Evolutionary conservation across 2,329 filamentous ascomycete genomes (phyloP).

Genomic region (Penicillium freii): DNA sequence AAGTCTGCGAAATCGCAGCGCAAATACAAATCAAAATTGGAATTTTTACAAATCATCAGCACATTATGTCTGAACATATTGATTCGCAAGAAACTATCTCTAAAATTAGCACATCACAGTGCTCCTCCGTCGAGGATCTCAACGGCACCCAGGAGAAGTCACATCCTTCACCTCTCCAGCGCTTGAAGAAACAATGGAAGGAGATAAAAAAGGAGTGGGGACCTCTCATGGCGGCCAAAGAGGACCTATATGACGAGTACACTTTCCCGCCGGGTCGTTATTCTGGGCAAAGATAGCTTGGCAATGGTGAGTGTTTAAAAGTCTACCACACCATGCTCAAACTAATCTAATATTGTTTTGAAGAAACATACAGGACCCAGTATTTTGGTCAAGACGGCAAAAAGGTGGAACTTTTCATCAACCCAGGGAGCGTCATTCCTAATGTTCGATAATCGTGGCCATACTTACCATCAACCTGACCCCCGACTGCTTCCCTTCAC

Average conservation of each 20-base stretch:
- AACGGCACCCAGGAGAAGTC: not conserved
- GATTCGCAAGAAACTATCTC: not conserved
- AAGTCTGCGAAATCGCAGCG: not conserved
- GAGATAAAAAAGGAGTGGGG: slow-evolving; percentile 16
- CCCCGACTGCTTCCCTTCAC: not conserved
- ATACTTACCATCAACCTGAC: not conserved
- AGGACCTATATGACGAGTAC: slow-evolving; percentile 21
- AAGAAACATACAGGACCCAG: not conserved
- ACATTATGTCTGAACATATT: not conserved
- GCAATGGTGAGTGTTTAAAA: not conserved
- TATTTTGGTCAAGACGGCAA: not conserved
- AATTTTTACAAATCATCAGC: not conserved
- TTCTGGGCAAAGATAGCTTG: slow-evolving; percentile 15
- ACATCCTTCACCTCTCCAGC: not conserved
- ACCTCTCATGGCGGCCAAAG: slow-evolving; percentile 21
- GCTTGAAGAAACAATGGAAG: slow-evolving; percentile 11
- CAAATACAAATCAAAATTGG: not conserved
- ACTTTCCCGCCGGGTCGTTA: slow-evolving; percentile 21
- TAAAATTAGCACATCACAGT: not conserved
- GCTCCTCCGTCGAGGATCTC: slow-evolving; percentile 1
- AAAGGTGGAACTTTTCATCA: not conserved
- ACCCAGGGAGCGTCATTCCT: not conserved
- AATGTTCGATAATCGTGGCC: not conserved
- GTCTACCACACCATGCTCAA: not conserved
- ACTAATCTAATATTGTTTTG: not conserved